Percentiles rank a stretch among this genome's conserved stretches.
phyloP scores from a whole-genome alignment of 768 basidiomycete genomes.

The Phaffia australis region DNA sequence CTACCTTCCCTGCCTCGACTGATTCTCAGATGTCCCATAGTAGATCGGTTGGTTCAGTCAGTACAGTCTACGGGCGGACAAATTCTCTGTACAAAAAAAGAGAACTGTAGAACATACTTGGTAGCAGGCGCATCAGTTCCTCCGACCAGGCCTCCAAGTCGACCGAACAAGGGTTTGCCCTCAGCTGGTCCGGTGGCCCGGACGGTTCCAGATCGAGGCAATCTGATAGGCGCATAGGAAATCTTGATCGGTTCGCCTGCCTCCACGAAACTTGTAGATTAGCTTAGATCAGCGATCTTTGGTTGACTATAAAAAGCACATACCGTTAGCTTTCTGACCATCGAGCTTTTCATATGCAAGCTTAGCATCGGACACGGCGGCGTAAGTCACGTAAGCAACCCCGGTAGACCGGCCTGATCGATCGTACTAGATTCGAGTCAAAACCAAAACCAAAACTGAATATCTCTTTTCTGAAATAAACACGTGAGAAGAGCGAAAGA shows the following conservation, averaged over 20 bases:
- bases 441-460: background rate
- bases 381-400: constrained; percentile 21
- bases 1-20: too few species aligned
- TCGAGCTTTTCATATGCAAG: constrained; percentile 23
- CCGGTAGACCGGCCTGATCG: constrained; percentile 26
- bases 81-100: too few species aligned
- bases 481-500: background rate
- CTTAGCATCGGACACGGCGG: constrained; percentile 7
- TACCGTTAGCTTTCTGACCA: constrained; percentile 25
- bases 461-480: background rate
- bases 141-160: constrained; percentile 15
- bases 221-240: background rate
- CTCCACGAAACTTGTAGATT: background rate
- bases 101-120: too few species aligned
- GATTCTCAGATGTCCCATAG: too few species aligned
- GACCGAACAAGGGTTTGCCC: constrained; percentile 16
- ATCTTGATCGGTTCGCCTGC: constrained; percentile 22
- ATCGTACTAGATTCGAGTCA: constrained; percentile 14
- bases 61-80: too few species aligned
- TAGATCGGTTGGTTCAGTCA: too few species aligned
- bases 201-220: constrained; percentile 4
- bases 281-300: background rate
- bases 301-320: background rate
- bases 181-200: background rate
- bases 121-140: background rate